Percentiles rank a stretch among this genome's conserved stretches.
Conservation (phyloP, 2,329 filamentous ascomycete species). For the Fusarium bulbicola region DNA sequence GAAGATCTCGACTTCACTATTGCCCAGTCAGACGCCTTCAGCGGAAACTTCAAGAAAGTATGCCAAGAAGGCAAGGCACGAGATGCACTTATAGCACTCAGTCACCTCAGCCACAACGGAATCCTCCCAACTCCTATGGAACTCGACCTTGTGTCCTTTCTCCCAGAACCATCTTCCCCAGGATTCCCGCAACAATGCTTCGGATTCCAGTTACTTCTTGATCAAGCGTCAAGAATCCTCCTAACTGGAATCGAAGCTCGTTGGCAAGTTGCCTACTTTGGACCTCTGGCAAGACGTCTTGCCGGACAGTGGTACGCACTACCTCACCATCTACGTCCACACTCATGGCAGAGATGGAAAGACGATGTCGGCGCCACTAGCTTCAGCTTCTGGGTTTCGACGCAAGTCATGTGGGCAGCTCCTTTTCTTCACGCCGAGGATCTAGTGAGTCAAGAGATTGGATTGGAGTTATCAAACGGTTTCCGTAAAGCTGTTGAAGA, state of each 20-base stretch:
- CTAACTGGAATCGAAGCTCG: not conserved
- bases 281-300: not conserved
- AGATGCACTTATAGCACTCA: not conserved
- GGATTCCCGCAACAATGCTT: slow-evolving; percentile 1
- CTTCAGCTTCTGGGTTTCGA: slow-evolving; percentile 3
- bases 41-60: not conserved
- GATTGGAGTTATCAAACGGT: not conserved
- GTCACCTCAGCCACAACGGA: not conserved
- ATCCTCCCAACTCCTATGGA: not conserved
- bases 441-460: not conserved
- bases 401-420: slow-evolving; percentile 4
- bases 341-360: not conserved
- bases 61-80: not conserved
- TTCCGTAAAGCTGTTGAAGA: not conserved
- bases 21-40: not conserved
- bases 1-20: not conserved
- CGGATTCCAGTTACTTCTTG: not conserved
- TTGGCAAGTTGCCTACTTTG: slow-evolving; percentile 6
- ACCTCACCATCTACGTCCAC: not conserved
- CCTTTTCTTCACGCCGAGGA: slow-evolving; percentile 8
- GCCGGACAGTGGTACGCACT: slow-evolving; percentile 1
- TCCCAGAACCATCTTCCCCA: not conserved
- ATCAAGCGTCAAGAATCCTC: not conserved
- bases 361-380: not conserved
- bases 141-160: not conserved